These are phyloP conservation scores for Lathyrus oleraceus DNA, from an alignment of 306 rosid species.

Conservation along the genomic window DNA sequence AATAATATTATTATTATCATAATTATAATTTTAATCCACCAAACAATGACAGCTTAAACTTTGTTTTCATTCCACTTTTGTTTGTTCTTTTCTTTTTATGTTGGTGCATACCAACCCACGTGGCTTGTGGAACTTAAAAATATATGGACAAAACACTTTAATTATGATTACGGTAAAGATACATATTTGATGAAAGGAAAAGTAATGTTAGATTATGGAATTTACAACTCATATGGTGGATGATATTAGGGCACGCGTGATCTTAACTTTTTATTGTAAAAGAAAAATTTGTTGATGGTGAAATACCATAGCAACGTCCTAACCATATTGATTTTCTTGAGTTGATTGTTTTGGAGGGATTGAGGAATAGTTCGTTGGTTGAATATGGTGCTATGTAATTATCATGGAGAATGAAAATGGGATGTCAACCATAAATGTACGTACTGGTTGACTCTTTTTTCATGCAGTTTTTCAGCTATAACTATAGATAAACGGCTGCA, in stretches of 20 bases:
- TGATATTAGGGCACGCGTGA: background rate
- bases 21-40: too few species aligned
- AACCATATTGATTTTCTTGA: background rate
- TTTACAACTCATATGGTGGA: background rate
- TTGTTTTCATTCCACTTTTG: background rate
- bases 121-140: background rate
- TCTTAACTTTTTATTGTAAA: too few species aligned
- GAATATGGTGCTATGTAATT: background rate
- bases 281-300: background rate
- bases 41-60: too few species aligned
- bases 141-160: background rate
- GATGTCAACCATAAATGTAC: too few species aligned
- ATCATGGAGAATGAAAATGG: background rate
- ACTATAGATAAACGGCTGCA: too few species aligned
- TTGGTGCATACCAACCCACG: background rate
- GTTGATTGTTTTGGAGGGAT: background rate
- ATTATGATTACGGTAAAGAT: background rate
- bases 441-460: too few species aligned
- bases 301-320: background rate
- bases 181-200: background rate
- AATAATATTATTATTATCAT: too few species aligned
- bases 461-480: too few species aligned
- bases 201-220: background rate
- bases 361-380: background rate
- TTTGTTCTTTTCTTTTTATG: background rate